These are phyloP conservation scores for Crepidotus variabilis DNA, from an alignment of 768 basidiomycete genomes.

Conservation along the genomic window DNA sequence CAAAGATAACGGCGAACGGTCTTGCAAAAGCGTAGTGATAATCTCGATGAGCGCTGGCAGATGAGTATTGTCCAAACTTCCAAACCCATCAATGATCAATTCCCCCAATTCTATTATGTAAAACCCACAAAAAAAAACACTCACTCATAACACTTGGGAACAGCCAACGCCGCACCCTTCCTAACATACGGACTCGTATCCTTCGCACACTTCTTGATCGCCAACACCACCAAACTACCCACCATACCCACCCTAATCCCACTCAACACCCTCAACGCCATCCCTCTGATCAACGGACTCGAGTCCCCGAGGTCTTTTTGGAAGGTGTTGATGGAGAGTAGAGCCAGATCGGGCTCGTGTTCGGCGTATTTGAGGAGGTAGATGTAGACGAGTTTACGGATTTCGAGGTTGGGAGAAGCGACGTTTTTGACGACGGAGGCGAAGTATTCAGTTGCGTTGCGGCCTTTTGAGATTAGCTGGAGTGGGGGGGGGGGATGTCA, in stretches of 20 bases:
- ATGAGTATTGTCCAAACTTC: conserved; percentile 72
- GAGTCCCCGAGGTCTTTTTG: conserved; percentile 93
- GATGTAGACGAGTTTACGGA: conserved; percentile 96
- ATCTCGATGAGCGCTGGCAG: conserved; percentile 68
- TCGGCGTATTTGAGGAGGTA: conserved; percentile 94
- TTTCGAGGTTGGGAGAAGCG: conserved; percentile 86
- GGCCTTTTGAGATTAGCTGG: conserved; percentile 89
- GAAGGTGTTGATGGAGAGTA: conserved; percentile 97
- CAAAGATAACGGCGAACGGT: conserved; percentile 82
- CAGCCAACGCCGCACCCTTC: conserved; percentile 87
- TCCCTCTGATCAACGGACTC: conserved; percentile 92
- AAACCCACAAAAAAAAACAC: conserved; percentile 8
- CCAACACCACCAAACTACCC: conserved; percentile 77
- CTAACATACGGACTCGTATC: conserved; percentile 95
- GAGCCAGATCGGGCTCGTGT: conserved; percentile 88
- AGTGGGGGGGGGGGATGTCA: not conserved
- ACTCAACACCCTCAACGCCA: conserved; percentile 91
- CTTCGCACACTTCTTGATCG: conserved; percentile 87
- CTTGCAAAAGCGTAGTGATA: conserved; percentile 59
- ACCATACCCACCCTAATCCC: conserved; percentile 92
- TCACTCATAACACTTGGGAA: conserved; percentile 79
- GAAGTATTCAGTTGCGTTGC: conserved; percentile 90
- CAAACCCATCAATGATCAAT: too few species aligned
- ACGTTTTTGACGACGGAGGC: conserved; percentile 98
- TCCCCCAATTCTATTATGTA: too few species aligned